Conservation (phyloP, 371 early-diverging fungal species). For the Mortierella sp. region DNA sequence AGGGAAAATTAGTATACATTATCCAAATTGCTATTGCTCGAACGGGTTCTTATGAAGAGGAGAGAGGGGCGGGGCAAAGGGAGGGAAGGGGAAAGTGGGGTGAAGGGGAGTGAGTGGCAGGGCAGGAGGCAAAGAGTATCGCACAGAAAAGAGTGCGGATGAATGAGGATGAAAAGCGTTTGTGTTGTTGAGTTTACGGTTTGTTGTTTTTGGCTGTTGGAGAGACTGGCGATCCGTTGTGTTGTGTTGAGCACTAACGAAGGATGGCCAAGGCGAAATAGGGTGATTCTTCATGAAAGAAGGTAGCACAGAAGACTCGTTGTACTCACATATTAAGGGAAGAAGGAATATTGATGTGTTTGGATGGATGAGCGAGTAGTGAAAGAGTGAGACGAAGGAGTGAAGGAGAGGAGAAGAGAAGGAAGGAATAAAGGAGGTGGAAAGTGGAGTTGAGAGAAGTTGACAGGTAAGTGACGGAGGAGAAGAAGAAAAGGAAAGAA, state of each 20-base stretch:
- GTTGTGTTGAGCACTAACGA: not conserved
- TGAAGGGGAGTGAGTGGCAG: not conserved
- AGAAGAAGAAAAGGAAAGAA: not conserved
- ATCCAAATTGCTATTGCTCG: not conserved
- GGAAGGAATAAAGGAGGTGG: not conserved
- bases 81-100: not conserved
- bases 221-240: not conserved
- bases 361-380: not conserved
- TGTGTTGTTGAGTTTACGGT: not conserved
- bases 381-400: not conserved
- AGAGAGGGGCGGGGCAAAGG: not conserved
- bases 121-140: not conserved
- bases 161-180: not conserved
- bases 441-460: not conserved
- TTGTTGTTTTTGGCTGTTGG: not conserved
- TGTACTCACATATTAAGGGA: not conserved
- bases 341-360: not conserved
- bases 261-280: not conserved
- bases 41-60: not conserved
- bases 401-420: not conserved
- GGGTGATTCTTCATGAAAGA: not conserved
- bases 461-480: not conserved
- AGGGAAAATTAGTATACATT: constrained; percentile 12
- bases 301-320: not conserved
- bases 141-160: not conserved